Evolutionary conservation across 2,329 filamentous ascomycete species (phyloP).

Genomic region (Talaromyces rugulosus): DNA sequence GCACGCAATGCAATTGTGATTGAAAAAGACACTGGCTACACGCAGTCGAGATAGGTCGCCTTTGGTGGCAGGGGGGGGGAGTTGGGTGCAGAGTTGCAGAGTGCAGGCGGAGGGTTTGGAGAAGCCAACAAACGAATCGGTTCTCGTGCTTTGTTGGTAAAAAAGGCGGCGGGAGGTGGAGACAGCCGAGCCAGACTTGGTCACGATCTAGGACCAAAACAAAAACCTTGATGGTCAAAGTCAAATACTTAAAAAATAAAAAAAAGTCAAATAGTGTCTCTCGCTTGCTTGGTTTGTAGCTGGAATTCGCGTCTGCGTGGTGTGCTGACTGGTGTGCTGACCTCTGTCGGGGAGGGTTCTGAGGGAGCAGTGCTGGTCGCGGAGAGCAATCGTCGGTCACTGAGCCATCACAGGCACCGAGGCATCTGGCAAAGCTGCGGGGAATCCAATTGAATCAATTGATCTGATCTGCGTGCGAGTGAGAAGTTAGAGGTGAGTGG

Average conservation of each 20-base stretch:
- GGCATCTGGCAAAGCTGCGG: background rate
- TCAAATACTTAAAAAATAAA: background rate
- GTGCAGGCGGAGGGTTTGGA: background rate
- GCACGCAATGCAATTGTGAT: background rate
- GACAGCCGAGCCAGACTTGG: constrained; percentile 8
- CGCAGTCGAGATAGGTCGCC: background rate
- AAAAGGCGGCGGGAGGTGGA: constrained; percentile 11
- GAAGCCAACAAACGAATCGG: background rate
- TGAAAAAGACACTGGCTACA: background rate
- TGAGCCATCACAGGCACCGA: background rate
- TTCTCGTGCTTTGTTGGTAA: background rate
- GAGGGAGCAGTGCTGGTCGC: background rate
- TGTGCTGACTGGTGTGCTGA: background rate
- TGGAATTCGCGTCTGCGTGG: background rate
- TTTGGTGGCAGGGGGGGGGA: background rate
- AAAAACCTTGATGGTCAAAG: background rate
- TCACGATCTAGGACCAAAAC: background rate
- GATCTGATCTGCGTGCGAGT: background rate
- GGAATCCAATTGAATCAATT: background rate
- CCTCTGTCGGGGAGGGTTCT: background rate
- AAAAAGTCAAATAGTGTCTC: background rate
- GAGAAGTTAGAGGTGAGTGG: background rate
- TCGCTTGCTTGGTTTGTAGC: background rate
- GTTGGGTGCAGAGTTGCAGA: background rate
- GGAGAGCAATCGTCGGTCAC: background rate